These are phyloP conservation scores for Apiospora koreana DNA, from an alignment of 2,329 filamentous ascomycete species.

Conservation along the genomic window DNA sequence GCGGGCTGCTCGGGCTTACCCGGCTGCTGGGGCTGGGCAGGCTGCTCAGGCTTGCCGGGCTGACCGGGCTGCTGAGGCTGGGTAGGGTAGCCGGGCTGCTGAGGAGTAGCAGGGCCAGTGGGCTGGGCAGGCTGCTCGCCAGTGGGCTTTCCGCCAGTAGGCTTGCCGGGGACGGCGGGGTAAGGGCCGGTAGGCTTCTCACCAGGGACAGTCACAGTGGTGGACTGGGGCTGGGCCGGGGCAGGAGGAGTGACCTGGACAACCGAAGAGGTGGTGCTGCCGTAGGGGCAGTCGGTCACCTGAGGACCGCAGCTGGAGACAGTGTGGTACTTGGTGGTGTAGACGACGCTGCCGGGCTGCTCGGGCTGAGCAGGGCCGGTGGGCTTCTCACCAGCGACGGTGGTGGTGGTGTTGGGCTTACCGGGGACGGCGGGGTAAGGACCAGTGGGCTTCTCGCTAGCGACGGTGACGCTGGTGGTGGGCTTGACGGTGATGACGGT, in stretches of 20 bases:
- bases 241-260: not conserved
- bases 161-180: not conserved
- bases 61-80: not conserved
- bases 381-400: not conserved
- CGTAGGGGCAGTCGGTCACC: constrained; percentile 28
- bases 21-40: not conserved
- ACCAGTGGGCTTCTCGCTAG: constrained; percentile 20
- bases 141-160: too few relatives aligned
- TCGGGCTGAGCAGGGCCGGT: constrained; percentile 32
- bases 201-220: not conserved
- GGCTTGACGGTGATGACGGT: constrained; percentile 32
- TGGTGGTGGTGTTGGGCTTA: constrained; percentile 27
- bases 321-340: constrained; percentile 5
- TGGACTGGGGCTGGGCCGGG: not conserved
- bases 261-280: constrained; percentile 16
- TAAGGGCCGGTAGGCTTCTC: not conserved
- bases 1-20: too few relatives aligned
- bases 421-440: constrained; percentile 30
- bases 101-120: not conserved
- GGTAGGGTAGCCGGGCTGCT: not conserved
- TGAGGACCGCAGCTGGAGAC: constrained; percentile 17
- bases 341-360: constrained; percentile 20
- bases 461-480: not conserved
- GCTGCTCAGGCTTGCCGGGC: not conserved
- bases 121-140: not conserved